A percentile compares a stretch with the other conserved stretches of the same genome.
Evolutionary conservation across 2,329 filamentous ascomycete genomes (phyloP).

Genomic region (Phaeosphaeriaceae sp.): DNA sequence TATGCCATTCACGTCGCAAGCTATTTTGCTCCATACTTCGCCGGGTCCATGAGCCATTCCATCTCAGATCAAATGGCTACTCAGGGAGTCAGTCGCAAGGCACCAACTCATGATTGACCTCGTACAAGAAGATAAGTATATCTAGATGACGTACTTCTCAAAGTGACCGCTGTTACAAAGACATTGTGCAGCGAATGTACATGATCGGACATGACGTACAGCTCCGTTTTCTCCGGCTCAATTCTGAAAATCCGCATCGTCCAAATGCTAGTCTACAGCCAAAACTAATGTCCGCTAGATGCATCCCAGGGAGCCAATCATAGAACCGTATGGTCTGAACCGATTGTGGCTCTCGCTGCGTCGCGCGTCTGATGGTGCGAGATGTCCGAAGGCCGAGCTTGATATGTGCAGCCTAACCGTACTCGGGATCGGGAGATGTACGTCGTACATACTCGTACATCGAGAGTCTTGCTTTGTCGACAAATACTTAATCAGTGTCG

Average conservation of each 20-base stretch:
- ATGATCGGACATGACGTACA: background rate
- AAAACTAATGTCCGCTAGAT: background rate
- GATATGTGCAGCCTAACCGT: background rate
- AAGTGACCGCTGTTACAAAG: background rate
- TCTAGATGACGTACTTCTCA: background rate
- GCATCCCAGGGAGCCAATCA: background rate
- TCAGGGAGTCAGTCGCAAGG: background rate
- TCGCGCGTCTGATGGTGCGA: background rate
- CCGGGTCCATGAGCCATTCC: no score
- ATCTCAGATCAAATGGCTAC: no score
- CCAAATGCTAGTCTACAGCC: background rate
- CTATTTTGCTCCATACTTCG: no score
- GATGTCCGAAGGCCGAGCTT: background rate
- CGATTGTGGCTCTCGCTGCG: background rate
- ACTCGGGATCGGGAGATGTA: background rate
- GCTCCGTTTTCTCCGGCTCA: background rate
- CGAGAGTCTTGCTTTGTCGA: background rate
- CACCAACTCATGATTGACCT: background rate
- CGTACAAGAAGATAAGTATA: background rate
- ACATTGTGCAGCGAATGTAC: background rate
- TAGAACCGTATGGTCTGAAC: background rate
- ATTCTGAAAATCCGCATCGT: background rate
- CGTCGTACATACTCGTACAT: background rate
- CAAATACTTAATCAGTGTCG: background rate
- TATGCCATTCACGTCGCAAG: no score